Evolutionary conservation across 1,284 basidiomycete genomes (phyloP).

Genomic region (Taiwanofungus camphoratus): DNA sequence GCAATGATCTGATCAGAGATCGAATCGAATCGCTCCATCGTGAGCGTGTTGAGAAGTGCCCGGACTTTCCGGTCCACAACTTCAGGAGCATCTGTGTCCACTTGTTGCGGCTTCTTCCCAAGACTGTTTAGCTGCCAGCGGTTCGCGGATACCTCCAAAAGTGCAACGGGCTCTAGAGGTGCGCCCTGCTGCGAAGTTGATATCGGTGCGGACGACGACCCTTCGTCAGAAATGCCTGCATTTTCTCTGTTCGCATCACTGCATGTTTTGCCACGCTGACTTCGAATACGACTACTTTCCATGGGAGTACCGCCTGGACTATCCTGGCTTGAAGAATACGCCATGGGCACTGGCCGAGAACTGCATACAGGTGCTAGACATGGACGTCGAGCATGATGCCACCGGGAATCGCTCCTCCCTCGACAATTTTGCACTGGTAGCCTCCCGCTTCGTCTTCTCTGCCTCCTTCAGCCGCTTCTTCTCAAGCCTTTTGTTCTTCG

Average conservation of each 20-base stretch:
- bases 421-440: constrained; percentile 41
- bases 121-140: constrained; percentile 54
- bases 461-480: constrained; percentile 39
- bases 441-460: constrained; percentile 35
- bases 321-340: constrained; percentile 74
- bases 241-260: constrained; percentile 39
- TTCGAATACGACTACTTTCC: constrained; percentile 57
- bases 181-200: constrained; percentile 16
- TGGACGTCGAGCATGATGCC: constrained; percentile 33
- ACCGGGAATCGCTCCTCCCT: constrained; percentile 72
- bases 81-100: constrained; percentile 72
- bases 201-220: constrained; percentile 14
- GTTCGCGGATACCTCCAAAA: constrained; percentile 73
- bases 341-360: constrained; percentile 55
- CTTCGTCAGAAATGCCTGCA: constrained; percentile 18
- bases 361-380: constrained; percentile 36
- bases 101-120: constrained; percentile 31
- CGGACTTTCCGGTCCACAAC: constrained; percentile 94
- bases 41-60: constrained; percentile 91
- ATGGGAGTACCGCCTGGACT: constrained; percentile 45
- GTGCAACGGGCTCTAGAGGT: constrained; percentile 56
- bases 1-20: constrained; percentile 47
- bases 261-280: constrained; percentile 65
- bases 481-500: constrained; percentile 43
- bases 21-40: constrained; percentile 94